phyloP scores from a whole-genome alignment of 257 asterid species.

The Ophiorrhiza pumila region DNA sequence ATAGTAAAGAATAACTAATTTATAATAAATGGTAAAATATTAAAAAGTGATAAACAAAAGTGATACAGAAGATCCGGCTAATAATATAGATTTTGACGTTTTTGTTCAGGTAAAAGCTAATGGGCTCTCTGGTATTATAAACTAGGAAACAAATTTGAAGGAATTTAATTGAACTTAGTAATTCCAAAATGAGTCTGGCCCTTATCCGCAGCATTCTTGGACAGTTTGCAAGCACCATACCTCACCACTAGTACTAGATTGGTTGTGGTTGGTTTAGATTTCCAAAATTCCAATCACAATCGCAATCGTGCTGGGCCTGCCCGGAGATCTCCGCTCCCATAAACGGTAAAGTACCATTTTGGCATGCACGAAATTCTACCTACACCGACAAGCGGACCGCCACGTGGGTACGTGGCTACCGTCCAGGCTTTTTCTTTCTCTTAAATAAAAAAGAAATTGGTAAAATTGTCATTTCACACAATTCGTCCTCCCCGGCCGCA shows the following conservation, averaged over 20 bases:
- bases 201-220: neutral
- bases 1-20: too few species aligned
- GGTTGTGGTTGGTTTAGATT: neutral
- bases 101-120: too few species aligned
- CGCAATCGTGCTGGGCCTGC: neutral
- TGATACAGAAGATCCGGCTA: too few species aligned
- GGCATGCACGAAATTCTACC: neutral
- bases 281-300: neutral
- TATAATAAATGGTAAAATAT: too few species aligned
- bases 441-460: conserved; percentile 7
- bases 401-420: conserved; percentile 50
- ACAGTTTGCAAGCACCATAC: neutral
- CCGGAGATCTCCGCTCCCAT: neutral
- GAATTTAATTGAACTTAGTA: neutral
- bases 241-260: neutral
- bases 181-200: neutral
- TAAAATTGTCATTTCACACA: conserved; percentile 7
- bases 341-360: conserved; percentile 15
- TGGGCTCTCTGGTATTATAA: too few species aligned
- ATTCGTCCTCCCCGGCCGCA: neutral
- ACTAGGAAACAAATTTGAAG: too few species aligned
- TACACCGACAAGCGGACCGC: conserved; percentile 28
- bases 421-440: conserved; percentile 26
- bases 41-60: too few species aligned
- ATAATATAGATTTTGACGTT: too few species aligned